Base-by-base conservation (phyloP, 176 grass and related monocot species). In the Saccharum spontaneum region DNA sequence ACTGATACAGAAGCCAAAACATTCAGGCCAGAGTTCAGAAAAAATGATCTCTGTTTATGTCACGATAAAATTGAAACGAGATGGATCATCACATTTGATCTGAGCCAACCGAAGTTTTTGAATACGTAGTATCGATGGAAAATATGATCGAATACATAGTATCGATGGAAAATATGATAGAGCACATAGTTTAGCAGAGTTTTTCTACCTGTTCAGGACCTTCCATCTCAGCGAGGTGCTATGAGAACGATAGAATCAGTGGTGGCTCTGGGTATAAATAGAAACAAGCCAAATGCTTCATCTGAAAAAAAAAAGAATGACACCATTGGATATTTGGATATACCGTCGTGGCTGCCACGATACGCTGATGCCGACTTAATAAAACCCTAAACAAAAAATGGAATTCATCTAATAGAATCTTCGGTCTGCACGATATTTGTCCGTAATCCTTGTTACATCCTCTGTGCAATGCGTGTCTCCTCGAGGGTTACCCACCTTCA, bases 261-360 rank as follows among this genome's bases (percentile, higher is more conserved):
- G 41, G 46, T 73, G 41, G n/a, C 2, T 46, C 2, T 16, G 23
- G 41, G 26, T 73, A 60, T 43, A 70, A 69, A 38, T 34, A 34
- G 3, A 34, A 84, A 85, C 17, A 68, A 12, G 48, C 18, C 8
- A 12, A 48, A 48, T 79, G 28, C 84, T 79, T 86, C 39, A 4
- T 1, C 18, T 7, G 2, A n/a, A 86, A 86, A 75, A 38, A 60
- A 82, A 36, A 82, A 36, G 4, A 26, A 16, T 73, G 69, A 30
- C 23, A 13, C 6, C 4, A 17, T 4, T 72, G 7, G 10, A 12
- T 12, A 15, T 15, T 45, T 45, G 69, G 69, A 28, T 48, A 10
- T 17, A 52, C 37, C 65, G 79, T 31, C 64, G 64, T 69, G 79
- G 33, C 22, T n/a, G 55, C 17, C 54, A 43, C 41, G 70, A 18